Conservation (phyloP, 2,329 filamentous ascomycete species). For the Beauveria sp. region DNA sequence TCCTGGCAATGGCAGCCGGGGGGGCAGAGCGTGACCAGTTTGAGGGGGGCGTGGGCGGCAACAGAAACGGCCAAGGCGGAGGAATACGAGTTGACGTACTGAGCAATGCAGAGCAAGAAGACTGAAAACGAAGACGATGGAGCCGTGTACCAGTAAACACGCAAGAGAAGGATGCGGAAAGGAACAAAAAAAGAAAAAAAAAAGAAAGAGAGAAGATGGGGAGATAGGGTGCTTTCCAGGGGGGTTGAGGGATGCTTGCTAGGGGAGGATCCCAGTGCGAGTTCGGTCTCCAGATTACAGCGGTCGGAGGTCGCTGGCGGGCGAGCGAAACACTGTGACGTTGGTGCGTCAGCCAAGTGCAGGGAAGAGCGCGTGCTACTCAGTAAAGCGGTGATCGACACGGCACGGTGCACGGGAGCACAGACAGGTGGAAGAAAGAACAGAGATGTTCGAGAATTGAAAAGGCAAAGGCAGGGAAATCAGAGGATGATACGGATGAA, state of each 20-base stretch:
- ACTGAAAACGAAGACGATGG: background rate
- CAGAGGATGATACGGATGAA: background rate
- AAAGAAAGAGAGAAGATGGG: background rate
- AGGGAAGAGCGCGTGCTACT: background rate
- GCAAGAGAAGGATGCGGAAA: background rate
- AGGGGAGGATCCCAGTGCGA: background rate
- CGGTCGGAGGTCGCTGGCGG: background rate
- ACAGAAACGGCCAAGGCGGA: background rate
- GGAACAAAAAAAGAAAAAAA: background rate
- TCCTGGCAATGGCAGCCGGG: slow-evolving; percentile 3
- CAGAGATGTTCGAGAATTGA: no score
- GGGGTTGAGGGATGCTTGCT: background rate
- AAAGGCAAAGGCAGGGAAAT: background rate
- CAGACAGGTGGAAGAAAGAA: background rate
- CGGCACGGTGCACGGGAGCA: background rate
- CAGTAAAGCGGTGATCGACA: background rate
- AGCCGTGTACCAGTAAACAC: background rate
- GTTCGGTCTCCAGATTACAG: background rate
- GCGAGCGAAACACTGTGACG: slow-evolving; percentile 6
- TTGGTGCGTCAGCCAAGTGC: slow-evolving; percentile 8
- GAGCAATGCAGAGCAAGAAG: background rate
- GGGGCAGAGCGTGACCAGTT: slow-evolving; percentile 2
- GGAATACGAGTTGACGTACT: background rate
- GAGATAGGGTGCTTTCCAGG: background rate
- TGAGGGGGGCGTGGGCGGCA: background rate